Evolutionary conservation across 192 early-diverging fungal species (phyloP).

Genomic region (Tieghemiomyces parasiticus): DNA sequence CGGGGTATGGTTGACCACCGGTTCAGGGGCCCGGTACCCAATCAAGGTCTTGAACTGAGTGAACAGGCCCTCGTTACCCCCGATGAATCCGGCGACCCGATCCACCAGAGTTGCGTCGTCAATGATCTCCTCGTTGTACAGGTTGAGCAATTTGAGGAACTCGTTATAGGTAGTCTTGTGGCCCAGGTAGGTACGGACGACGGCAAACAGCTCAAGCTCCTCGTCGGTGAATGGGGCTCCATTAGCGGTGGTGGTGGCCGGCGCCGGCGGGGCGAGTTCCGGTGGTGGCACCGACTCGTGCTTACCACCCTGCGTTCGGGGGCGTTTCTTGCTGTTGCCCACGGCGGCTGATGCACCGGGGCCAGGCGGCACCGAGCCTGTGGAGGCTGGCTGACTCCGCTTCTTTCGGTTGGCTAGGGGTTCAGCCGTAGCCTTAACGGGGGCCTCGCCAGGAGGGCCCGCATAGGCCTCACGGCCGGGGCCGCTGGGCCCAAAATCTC

Average conservation of each 20-base stretch:
- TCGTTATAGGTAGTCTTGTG: constrained; percentile 86
- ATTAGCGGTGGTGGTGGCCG: constrained; percentile 5
- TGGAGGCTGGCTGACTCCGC: neutral
- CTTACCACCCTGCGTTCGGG: neutral
- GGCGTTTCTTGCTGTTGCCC: neutral
- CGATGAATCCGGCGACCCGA: constrained; percentile 71
- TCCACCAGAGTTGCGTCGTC: constrained; percentile 73
- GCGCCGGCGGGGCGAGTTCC: neutral
- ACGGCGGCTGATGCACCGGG: too few species aligned
- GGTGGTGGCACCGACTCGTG: neutral
- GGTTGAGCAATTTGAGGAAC: constrained; percentile 88
- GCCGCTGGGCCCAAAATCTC: constrained; percentile 32
- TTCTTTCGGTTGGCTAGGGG: neutral
- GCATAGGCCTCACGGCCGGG: constrained; percentile 10
- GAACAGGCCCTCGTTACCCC: constrained; percentile 70
- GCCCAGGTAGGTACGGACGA: constrained; percentile 69
- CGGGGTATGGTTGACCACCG: constrained; percentile 20
- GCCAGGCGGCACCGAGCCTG: too few species aligned
- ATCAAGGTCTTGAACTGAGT: constrained; percentile 74
- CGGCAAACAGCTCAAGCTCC: constrained; percentile 90
- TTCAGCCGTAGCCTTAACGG: neutral
- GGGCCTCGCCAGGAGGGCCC: constrained; percentile 1
- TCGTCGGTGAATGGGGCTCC: constrained; percentile 39
- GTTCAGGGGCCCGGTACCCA: constrained; percentile 32
- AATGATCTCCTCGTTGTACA: constrained; percentile 89